These are phyloP conservation scores for Silene noctiflora DNA, from an alignment of 179 eudicot species.

Conservation along the genomic window DNA sequence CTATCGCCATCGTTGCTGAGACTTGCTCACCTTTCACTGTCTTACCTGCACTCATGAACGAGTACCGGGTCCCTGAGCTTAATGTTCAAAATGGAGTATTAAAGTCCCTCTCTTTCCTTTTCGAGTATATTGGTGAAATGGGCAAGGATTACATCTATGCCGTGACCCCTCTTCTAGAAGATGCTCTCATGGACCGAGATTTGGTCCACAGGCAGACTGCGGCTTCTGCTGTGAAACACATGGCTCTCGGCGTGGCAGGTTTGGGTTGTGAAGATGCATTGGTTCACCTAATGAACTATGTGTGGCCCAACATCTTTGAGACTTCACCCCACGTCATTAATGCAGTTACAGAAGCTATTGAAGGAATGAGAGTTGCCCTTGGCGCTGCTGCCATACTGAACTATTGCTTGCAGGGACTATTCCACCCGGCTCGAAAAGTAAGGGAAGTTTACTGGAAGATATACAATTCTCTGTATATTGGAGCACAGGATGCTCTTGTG, in stretches of 20 bases:
- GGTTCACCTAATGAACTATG: conserved; percentile 69
- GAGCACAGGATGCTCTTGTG: conserved; percentile 87
- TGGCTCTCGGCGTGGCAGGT: conserved; percentile 93
- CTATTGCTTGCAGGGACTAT: conserved; percentile 78
- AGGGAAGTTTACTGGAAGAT: conserved; percentile 97
- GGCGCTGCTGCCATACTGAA: conserved; percentile 64
- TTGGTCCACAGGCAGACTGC: conserved; percentile 90
- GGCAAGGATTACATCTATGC: conserved; percentile 94
- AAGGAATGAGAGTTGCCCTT: conserved; percentile 87
- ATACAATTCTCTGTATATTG: conserved; percentile 80
- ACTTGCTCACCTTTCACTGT: conserved; percentile 94
- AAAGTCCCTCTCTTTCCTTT: conserved; percentile 78
- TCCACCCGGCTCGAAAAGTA: conserved; percentile 93
- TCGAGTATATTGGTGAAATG: conserved; percentile 94
- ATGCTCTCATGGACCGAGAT: conserved; percentile 90
- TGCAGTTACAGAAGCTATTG: conserved; percentile 73
- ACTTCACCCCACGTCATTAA: conserved; percentile 88
- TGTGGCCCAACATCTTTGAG: conserved; percentile 93
- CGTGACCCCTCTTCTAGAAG: conserved; percentile 84
- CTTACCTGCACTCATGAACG: conserved; percentile 88
- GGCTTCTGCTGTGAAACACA: conserved; percentile 91
- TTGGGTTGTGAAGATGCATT: conserved; percentile 90
- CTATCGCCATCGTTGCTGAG: conserved; percentile 92
- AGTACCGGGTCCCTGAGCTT: conserved; percentile 93
- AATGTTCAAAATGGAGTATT: conserved; percentile 91